Conservation (phyloP, 257 asterid genomes). For the Nicotiana obtusifolia region DNA sequence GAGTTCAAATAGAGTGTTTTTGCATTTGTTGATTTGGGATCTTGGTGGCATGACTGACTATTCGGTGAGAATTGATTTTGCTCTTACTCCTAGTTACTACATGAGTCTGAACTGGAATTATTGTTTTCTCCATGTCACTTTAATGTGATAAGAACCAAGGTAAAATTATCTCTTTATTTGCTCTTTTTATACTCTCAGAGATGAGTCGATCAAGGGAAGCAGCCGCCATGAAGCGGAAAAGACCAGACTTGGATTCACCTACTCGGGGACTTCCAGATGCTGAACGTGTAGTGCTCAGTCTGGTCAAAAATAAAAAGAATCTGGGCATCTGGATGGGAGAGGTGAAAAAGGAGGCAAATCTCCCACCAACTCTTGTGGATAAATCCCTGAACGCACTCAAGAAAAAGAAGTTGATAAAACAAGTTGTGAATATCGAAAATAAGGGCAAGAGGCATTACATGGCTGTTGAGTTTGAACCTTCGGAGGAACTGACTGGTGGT, state of each 20-base stretch:
- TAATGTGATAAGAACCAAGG: neutral
- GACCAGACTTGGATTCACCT: conserved; percentile 30
- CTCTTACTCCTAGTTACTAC: neutral
- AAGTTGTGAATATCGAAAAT: conserved; percentile 38
- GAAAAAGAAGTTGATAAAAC: conserved; percentile 34
- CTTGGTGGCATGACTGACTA: neutral
- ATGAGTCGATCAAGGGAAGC: conserved; percentile 20
- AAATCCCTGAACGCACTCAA: conserved; percentile 36
- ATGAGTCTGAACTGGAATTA: neutral
- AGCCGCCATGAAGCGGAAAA: conserved; percentile 37
- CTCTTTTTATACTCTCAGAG: conserved; percentile 8
- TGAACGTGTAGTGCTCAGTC: conserved; percentile 35
- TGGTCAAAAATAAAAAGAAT: conserved; percentile 30
- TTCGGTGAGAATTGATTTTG: neutral
- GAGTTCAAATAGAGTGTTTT: too few relatives aligned
- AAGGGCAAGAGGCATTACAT: conserved; percentile 43
- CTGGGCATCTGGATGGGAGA: conserved; percentile 36
- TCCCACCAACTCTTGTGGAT: conserved; percentile 18
- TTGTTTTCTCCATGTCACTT: neutral
- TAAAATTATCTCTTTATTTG: neutral
- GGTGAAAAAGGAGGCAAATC: conserved; percentile 31
- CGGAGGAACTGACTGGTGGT: conserved; percentile 62
- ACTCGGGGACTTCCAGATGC: conserved; percentile 23
- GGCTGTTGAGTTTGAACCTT: conserved; percentile 56
- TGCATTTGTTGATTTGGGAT: neutral